These are phyloP conservation scores for Flaveria linearis DNA, from an alignment of 129 eudicot genomes.

Conservation along the genomic window DNA sequence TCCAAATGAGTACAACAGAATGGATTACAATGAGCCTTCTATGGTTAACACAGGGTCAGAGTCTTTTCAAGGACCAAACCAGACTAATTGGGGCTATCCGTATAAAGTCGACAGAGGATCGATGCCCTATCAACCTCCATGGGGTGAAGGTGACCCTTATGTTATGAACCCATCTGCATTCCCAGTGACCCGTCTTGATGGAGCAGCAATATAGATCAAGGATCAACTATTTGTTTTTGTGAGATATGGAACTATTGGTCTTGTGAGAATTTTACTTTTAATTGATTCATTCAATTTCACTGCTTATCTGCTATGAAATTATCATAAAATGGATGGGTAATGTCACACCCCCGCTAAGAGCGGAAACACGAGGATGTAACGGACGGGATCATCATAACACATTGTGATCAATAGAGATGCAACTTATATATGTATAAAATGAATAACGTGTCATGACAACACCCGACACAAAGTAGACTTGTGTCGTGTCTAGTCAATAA, in stretches of 20 bases:
- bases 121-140: slow-evolving; percentile 23
- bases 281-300: not conserved
- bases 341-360: too few species aligned
- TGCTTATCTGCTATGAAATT: slow-evolving; percentile 4
- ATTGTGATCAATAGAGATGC: slow-evolving; percentile 47
- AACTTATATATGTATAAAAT: too few species aligned
- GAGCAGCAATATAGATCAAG: slow-evolving; percentile 86
- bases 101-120: slow-evolving; percentile 15
- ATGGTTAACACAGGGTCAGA: slow-evolving; percentile 17
- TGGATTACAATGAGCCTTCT: slow-evolving; percentile 20
- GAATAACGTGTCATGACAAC: too few species aligned
- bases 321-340: not conserved
- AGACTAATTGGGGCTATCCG: slow-evolving; percentile 19
- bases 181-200: slow-evolving; percentile 88
- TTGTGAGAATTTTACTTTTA: slow-evolving; percentile 43
- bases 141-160: slow-evolving; percentile 37
- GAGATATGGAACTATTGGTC: slow-evolving; percentile 90
- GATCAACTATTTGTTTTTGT: slow-evolving; percentile 84
- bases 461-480: too few species aligned
- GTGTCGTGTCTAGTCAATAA: too few species aligned
- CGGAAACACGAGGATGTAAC: too few species aligned
- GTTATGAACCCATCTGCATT: slow-evolving; percentile 30
- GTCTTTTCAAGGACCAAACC: not conserved
- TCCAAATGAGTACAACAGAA: slow-evolving; percentile 11
- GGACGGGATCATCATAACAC: slow-evolving; percentile 2